Evolutionary conservation across 192 early-diverging fungal genomes (phyloP), one percentile per base, ranked within the genome.

Genomic region (Umbelopsis ramanniana): DNA sequence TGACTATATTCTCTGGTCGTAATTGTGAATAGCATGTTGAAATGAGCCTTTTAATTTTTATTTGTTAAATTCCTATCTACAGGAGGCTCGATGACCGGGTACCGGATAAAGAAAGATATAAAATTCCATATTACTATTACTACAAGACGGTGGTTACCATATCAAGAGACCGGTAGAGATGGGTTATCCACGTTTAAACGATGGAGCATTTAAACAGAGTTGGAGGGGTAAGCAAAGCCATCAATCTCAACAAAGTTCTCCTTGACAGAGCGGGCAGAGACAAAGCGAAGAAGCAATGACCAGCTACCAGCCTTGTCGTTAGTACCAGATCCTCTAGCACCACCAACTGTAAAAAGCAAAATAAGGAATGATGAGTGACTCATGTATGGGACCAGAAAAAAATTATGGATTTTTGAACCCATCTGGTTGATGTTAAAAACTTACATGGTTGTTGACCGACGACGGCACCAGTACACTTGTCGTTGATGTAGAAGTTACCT

Each of bases 401-500:
- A 63, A 37, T 17, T 4, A 37, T 26, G 24, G 29, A 19, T 48
- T 48, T 48, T 48, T n/a, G 15, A 48, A 48, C 47, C 40, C 37
- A 2, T 67, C 35, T 67, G 29, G 3, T 29, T 67, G 48, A 50
- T 50, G 15, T 15, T 5, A n/a, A 50, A 15, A 50, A 50, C 48
- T 50, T 50, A 50, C 48, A 99, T 21, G 97, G 92, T 86, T 99
- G 97, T 82, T 99, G 97, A 70, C 96, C 96, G 52, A 97, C 96
- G 38, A 97, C 93, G 38, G 96, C 97, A 52, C 97, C 97, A 50
- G 97, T 99, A 76, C 91, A 96, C 82, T 99, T 99, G 87, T 99
- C 97, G 80, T 99, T 99, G 79, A 99, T 91, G 82, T 99, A 99
- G 71, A 99, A 97, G 89, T 99, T 99, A 45, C 97, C 97, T 6